Percentiles rank a stretch among this genome's conserved stretches.
These are phyloP conservation scores for Wickerhamomyces sydowiorum DNA, from an alignment of 805 yeast species.

Conservation along the genomic window DNA sequence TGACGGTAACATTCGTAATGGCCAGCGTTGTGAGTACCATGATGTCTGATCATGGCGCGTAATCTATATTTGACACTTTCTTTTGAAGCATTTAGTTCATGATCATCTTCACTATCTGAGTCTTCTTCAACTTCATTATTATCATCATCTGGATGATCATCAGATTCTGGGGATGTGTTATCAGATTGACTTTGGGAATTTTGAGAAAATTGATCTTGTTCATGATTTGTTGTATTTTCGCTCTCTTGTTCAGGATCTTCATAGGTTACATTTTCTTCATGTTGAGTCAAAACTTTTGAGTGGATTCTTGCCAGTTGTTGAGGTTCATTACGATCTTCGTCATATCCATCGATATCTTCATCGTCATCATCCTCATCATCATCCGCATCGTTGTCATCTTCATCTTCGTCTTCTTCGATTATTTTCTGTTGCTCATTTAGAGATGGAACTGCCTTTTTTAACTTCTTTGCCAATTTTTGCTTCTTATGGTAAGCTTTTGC, in stretches of 20 bases:
- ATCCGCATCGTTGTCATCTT: constrained; percentile 13
- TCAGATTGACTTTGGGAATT: background rate
- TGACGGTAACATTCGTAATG: constrained; percentile 86
- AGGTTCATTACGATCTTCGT: constrained; percentile 20
- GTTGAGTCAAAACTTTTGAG: constrained; percentile 19
- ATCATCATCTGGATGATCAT: constrained; percentile 10
- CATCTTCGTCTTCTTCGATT: constrained; percentile 8
- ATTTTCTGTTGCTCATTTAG: constrained; percentile 12
- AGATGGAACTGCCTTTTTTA: constrained; percentile 16
- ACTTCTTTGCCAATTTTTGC: constrained; percentile 14
- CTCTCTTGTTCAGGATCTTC: constrained; percentile 2
- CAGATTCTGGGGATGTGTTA: background rate
- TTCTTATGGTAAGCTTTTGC: constrained; percentile 24
- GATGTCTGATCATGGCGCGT: constrained; percentile 73
- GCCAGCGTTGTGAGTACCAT: constrained; percentile 84
- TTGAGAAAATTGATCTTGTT: background rate
- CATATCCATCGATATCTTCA: constrained; percentile 38
- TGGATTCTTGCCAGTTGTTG: constrained; percentile 17
- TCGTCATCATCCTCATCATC: constrained; percentile 45
- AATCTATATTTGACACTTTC: constrained; percentile 47
- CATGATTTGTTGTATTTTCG: background rate
- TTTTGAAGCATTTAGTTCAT: constrained; percentile 17
- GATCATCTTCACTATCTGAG: constrained; percentile 15
- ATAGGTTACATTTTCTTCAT: constrained; percentile 4
- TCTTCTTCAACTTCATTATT: constrained; percentile 12